Evolutionary conservation across 129 eudicot genomes (phyloP).

Genomic region (Erigeron canadensis): DNA sequence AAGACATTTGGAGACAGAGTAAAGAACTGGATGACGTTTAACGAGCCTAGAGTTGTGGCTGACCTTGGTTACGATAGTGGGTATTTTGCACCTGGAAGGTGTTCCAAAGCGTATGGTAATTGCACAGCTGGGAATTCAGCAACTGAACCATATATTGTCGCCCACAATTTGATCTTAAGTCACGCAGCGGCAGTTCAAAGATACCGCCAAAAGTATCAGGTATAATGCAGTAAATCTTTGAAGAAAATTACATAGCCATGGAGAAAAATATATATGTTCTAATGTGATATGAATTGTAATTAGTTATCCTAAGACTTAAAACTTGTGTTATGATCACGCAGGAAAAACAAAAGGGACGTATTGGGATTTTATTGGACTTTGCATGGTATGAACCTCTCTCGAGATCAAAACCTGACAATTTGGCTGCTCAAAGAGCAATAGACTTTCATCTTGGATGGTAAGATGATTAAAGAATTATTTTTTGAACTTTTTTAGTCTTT

Average conservation of each 20-base stretch:
- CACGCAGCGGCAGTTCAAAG: slow-evolving; percentile 83
- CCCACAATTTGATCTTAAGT: slow-evolving; percentile 68
- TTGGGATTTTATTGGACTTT: slow-evolving; percentile 84
- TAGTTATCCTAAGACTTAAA: neutral
- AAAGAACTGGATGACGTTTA: slow-evolving; percentile 82
- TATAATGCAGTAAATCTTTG: slow-evolving; percentile 16
- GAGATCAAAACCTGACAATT: slow-evolving; percentile 53
- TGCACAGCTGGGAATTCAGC: slow-evolving; percentile 73
- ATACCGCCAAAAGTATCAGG: slow-evolving; percentile 75
- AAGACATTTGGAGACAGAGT: slow-evolving; percentile 89
- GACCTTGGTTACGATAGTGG: slow-evolving; percentile 80
- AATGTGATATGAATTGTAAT: neutral
- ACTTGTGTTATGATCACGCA: slow-evolving; percentile 17
- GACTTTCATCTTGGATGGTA: slow-evolving; percentile 97
- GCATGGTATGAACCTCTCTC: slow-evolving; percentile 92
- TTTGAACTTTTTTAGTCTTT: neutral
- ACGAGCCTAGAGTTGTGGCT: slow-evolving; percentile 85
- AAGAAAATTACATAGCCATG: neutral
- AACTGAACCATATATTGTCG: slow-evolving; percentile 83
- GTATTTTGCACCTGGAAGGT: slow-evolving; percentile 75
- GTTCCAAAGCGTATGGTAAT: slow-evolving; percentile 78
- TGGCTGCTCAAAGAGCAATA: slow-evolving; percentile 89
- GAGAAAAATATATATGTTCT: neutral
- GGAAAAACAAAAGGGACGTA: slow-evolving; percentile 73
- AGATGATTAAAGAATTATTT: neutral